Evolutionary conservation across 2,329 filamentous ascomycete genomes (phyloP).

Genomic region (Aspergillus texensis): DNA sequence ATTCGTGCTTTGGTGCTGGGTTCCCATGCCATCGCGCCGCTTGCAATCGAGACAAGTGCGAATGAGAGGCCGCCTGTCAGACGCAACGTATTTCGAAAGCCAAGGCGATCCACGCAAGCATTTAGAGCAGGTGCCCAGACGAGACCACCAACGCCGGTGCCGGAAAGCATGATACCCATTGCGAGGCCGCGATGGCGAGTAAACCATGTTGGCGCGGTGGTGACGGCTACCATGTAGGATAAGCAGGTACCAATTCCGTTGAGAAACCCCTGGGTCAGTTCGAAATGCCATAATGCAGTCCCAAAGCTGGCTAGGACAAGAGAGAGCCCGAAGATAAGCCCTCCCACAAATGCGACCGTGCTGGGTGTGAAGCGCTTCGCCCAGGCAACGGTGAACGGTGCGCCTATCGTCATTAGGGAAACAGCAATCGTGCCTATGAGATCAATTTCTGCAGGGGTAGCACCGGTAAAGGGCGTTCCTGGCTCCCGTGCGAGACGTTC

Average conservation of each 20-base stretch:
- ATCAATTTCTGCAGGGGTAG: slow-evolving; percentile 40
- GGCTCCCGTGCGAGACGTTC: slow-evolving; percentile 34
- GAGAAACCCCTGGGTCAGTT: slow-evolving; percentile 41
- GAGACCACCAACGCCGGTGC: slow-evolving; percentile 45
- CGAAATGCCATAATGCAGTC: slow-evolving; percentile 37
- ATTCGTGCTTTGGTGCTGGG: slow-evolving; percentile 29
- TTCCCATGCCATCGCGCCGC: slow-evolving; percentile 34
- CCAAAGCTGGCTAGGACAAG: slow-evolving; percentile 41
- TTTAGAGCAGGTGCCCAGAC: slow-evolving; percentile 41
- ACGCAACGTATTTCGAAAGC: slow-evolving; percentile 43
- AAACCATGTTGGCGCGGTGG: slow-evolving; percentile 44
- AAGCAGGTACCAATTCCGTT: slow-evolving; percentile 44
- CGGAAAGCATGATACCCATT: slow-evolving; percentile 44
- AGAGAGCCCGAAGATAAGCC: slow-evolving; percentile 37
- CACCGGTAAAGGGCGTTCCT: slow-evolving; percentile 37
- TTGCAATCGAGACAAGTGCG: slow-evolving; percentile 31
- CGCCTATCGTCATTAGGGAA: slow-evolving; percentile 42
- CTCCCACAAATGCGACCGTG: slow-evolving; percentile 35
- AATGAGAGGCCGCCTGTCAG: slow-evolving; percentile 35
- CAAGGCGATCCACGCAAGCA: slow-evolving; percentile 35
- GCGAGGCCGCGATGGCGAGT: slow-evolving; percentile 39
- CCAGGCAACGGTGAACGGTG: slow-evolving; percentile 40
- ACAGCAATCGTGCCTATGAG: slow-evolving; percentile 43
- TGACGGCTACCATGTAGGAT: slow-evolving; percentile 43
- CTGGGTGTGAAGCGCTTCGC: slow-evolving; percentile 38